Evolutionary conservation across 164 flowering plant species (phyloP).

Genomic region (Brasenia schreberi): DNA sequence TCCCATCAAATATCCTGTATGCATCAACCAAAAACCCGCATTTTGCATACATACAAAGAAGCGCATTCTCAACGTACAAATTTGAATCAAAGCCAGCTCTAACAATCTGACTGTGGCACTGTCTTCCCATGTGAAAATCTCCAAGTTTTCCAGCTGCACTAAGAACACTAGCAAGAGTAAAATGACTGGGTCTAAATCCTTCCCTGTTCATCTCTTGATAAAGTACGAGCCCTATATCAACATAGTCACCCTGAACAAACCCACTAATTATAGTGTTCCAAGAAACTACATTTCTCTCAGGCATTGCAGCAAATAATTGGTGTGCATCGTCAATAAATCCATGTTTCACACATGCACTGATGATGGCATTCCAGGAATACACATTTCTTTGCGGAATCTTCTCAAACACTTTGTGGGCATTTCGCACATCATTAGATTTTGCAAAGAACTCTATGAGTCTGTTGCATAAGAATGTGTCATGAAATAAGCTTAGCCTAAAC

Average conservation of each 20-base stretch:
- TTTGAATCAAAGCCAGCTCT: conserved; percentile 54
- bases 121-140: conserved; percentile 32
- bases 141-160: conserved; percentile 47
- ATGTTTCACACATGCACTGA: conserved; percentile 29
- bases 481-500: conserved; percentile 24
- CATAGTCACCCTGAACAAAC: conserved; percentile 27
- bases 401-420: conserved; percentile 36
- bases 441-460: conserved; percentile 57
- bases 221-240: conserved; percentile 28
- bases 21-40: conserved; percentile 42
- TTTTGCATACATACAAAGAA: conserved; percentile 67
- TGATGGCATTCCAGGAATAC: conserved; percentile 54
- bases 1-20: conserved; percentile 27
- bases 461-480: conserved; percentile 48
- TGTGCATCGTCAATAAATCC: conserved; percentile 24
- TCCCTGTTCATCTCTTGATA: conserved; percentile 37
- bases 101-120: conserved; percentile 42
- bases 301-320: conserved; percentile 47
- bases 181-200: conserved; percentile 42
- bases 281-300: conserved; percentile 48
- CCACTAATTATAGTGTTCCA: conserved; percentile 58
- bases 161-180: conserved; percentile 67
- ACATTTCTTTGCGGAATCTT: conserved; percentile 40
- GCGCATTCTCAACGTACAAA: conserved; percentile 60
- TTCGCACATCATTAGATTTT: conserved; percentile 16